Base-by-base conservation (phyloP, 2,329 filamentous ascomycete genomes). In the Clonostachys sp. region DNA sequence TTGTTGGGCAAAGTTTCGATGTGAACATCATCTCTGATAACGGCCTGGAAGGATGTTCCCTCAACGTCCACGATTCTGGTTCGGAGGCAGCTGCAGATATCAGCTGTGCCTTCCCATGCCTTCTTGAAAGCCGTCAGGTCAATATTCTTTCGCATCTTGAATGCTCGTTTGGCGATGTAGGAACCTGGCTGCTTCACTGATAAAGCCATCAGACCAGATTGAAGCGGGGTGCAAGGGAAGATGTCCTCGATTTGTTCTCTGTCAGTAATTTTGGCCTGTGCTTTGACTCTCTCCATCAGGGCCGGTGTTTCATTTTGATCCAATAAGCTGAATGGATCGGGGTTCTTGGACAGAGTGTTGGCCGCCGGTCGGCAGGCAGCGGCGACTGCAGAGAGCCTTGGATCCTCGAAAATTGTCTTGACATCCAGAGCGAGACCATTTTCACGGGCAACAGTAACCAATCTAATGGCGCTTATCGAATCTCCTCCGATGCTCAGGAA, bases 401-500 rank as follows among this genome's bases (percentile, higher is more conserved):
- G 68, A 34, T 67, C 58, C n/a, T 59, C 59, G 47, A 75, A 73
- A 34, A 71, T 65, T 41, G 57, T 61, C 7, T 64, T 64, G 1
- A 75, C 70, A 5, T 65, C 69, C 24, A 75, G 53, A 3, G 58
- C 49, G 13, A 73, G 51, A 10, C 60, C 61, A 7, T 54, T 52
- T 3, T 54, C 58, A 45, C 65, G 60, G 5, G 69, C 68, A 33
- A 60, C 58, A 5, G 70, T 61, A 2, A 72, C 69, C 3, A 75
- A 57, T 45, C 63, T 66, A 70, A 75, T 75, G 2, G 72, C 71
- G 9, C 61, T 61, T 7, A 75, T 61, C 0, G 73, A 75, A 56
- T 75, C 72, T 6, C 73, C 71, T 3, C 71, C 71, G 3, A 72
- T 59, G 0, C 58, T 61, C 51, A 74, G 66, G 59, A 74, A 74